Base-by-base conservation (phyloP, 306 rosid species). In the Arachis hypogaea region DNA sequence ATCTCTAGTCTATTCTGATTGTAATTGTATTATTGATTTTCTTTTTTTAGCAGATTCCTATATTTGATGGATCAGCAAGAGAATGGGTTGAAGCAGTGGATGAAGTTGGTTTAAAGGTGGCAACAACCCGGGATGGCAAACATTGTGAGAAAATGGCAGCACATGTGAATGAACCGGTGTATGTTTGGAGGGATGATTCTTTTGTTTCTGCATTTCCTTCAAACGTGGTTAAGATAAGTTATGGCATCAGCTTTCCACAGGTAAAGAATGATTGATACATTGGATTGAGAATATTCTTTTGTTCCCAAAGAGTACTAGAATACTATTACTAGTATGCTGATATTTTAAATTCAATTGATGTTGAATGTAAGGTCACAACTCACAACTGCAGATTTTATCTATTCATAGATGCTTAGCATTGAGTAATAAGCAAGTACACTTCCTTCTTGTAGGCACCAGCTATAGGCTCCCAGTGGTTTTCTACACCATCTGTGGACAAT, bases 381-480 rank as follows among this genome's bases (percentile, higher is more conserved):
- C 52, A 38, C 68, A 72, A 51, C 66, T 65, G 43, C 59, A 42
- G 55, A 43, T 64, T 64, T 46, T 6, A 66, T 14, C 63, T 12
- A 38, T 74, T 64, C 30, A 52, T 58, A 38, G 55, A 40, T 54
- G 65, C 43, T 62, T 71, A 56, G 28, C 40, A 4, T 66, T 69
- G 47, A 74, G 36, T 69, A 74, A 77, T 74, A 38, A 33, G 14
- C 52, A 16, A 55, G 41, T 33, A 33, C 74, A 67, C 64, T 55
- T 67, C 64, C 7, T 51, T 52, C 49, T 78, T 74, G 71, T 72
- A 93, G 97, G 98, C 86, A 11, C 85, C 69, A 74, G 86, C 68
- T 55, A 85, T 93, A 82, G 97, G 96, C 77, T 65, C 81, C 78
- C 97, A 91, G 71, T 93, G 97, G 96, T 89, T 88, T 88, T 87